Base-by-base conservation (phyloP, 805 yeast genomes). In the Starmera dryadoides region DNA sequence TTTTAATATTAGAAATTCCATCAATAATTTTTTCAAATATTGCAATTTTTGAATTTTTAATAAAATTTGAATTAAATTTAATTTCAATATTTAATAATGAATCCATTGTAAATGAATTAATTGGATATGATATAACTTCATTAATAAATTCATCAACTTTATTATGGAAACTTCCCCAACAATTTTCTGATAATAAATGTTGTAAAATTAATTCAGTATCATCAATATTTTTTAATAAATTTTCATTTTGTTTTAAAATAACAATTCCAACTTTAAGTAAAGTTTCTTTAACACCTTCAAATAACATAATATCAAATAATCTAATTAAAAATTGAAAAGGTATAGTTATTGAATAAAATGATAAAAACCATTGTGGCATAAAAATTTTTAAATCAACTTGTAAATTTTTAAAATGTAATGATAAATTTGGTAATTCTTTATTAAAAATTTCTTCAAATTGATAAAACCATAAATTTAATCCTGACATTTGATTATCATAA, bases 281-380 rank as follows among this genome's bases (percentile, higher is more conserved):
- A 51, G 59, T 71, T 52, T 62, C 69, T 57, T 79, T 73, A 55
- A 58, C 70, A 21, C 64, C 85, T 73, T 67, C 81, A 57, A 62
- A 68, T 46, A 58, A 67, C 56, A 63, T 72, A 51, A 61, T 62
- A 60, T 65, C 83, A 69, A 67, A 78, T 58, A 56, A 66, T 55
- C 60, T 72, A 46, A 64, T 71, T 51, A 59, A 66, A 64, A 60
- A 75, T 48, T 41, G 66, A 56, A 60, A 68, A 1, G 85, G 85
- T n/a, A 79, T 66, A 32, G 80, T 79, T 25, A 75, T 74, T 2
- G 81, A 75, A 45, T 68, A 70, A 43, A 77, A 71, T 1, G 81
- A 73, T 35, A 79, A 54, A 67, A 81, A 77, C 86, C 86, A 79
- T 52, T 79, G 84, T 36, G 71, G 70, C n/a, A 78, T 64, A 53